Evolutionary conservation across 768 basidiomycete species (phyloP).

Genomic region (Trametes cinnabarina): DNA sequence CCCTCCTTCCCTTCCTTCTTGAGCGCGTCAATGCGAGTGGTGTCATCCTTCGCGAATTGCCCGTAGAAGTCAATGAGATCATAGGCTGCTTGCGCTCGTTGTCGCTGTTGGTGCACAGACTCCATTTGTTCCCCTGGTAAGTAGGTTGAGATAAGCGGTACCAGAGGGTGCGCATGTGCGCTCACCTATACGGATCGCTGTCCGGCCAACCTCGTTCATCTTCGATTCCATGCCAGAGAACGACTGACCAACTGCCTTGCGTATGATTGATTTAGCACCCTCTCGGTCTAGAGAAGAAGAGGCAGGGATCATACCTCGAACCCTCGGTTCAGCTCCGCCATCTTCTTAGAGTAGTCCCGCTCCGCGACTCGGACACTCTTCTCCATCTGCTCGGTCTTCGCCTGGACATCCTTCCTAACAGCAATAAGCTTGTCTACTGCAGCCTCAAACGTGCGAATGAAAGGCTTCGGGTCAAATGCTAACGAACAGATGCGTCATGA

Average conservation of each 20-base stretch:
- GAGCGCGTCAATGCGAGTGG: constrained; percentile 66
- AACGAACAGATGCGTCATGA: background rate
- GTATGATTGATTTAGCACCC: background rate
- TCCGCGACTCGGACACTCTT: constrained; percentile 86
- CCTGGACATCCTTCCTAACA: constrained; percentile 86
- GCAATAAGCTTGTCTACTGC: constrained; percentile 87
- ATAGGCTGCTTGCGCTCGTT: constrained; percentile 90
- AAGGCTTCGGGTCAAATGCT: constrained; percentile 96
- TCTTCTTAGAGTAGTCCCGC: constrained; percentile 90
- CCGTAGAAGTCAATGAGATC: constrained; percentile 94
- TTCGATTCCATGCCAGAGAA: constrained; percentile 87
- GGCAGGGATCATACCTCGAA: constrained; percentile 69
- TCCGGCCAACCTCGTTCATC: constrained; percentile 91
- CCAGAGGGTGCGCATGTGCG: background rate
- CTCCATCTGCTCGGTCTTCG: constrained; percentile 89
- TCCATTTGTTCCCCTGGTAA: constrained; percentile 91
- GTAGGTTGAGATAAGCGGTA: background rate
- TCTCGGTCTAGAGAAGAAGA: background rate
- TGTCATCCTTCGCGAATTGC: constrained; percentile 83
- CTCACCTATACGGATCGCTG: constrained; percentile 90
- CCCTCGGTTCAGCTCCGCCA: constrained; percentile 87
- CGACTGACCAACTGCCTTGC: constrained; percentile 80
- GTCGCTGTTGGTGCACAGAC: constrained; percentile 86
- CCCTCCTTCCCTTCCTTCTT: constrained; percentile 90
- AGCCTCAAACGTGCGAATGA: constrained; percentile 88